phyloP scores from a whole-genome alignment of 768 basidiomycete species.

The Lactarius evosmus region DNA sequence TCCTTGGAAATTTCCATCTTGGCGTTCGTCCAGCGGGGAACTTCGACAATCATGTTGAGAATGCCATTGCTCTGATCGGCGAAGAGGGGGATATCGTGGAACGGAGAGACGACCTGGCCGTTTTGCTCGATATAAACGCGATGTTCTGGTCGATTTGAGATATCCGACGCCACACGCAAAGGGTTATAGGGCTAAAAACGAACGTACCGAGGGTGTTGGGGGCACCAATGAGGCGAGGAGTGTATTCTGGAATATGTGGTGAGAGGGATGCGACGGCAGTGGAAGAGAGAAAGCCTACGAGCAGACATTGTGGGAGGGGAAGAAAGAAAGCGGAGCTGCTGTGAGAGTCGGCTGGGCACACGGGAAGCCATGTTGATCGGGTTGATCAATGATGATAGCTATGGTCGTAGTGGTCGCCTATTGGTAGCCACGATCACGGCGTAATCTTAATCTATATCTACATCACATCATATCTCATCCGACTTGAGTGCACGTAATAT shows the following conservation, averaged over 20 bases:
- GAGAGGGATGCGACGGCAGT: constrained; percentile 12
- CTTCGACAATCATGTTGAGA: constrained; percentile 98
- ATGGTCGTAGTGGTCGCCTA: neutral
- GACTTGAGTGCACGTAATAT: constrained; percentile 42
- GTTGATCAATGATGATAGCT: neutral
- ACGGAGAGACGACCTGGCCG: constrained; percentile 76
- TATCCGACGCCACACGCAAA: neutral
- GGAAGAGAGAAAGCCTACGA: constrained; percentile 42
- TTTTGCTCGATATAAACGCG: constrained; percentile 92
- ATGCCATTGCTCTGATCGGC: constrained; percentile 93
- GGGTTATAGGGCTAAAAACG: neutral
- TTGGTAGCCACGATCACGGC: neutral
- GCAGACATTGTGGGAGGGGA: constrained; percentile 49
- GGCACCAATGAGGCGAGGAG: constrained; percentile 77
- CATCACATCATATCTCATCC: constrained; percentile 7
- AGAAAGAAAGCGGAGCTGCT: constrained; percentile 59
- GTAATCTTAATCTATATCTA: constrained; percentile 12
- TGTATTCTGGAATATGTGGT: constrained; percentile 50
- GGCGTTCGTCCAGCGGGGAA: constrained; percentile 99
- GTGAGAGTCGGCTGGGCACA: constrained; percentile 49
- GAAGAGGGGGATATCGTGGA: constrained; percentile 98
- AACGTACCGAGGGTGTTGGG: constrained; percentile 86
- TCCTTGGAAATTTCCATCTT: constrained; percentile 99
- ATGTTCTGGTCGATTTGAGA: constrained; percentile 60
- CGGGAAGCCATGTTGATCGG: constrained; percentile 16